phyloP scores from a whole-genome alignment of 2,329 filamentous ascomycete genomes.

The Pestalotiopsis sp. region DNA sequence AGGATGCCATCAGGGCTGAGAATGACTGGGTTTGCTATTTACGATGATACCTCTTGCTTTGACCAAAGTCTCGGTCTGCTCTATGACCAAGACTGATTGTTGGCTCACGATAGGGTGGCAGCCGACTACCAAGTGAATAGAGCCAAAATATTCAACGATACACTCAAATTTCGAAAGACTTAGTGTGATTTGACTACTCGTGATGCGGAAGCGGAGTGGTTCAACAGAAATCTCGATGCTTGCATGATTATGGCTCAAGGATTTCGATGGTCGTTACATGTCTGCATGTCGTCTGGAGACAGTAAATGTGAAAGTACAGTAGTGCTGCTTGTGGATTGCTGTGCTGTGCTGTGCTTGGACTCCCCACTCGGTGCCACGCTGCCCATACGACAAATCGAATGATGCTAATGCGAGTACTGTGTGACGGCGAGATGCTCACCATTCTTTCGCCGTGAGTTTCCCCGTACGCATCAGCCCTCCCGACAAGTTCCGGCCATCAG shows the following conservation, averaged over 20 bases:
- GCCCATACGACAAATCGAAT: background rate
- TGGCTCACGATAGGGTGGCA: background rate
- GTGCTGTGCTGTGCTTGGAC: background rate
- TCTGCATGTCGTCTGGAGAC: background rate
- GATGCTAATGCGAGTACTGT: background rate
- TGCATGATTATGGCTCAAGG: background rate
- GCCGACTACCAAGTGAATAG: background rate
- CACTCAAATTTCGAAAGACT: background rate
- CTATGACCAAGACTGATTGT: background rate
- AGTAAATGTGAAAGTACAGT: background rate
- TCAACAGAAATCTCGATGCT: background rate
- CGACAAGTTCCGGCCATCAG: background rate
- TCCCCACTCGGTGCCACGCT: background rate
- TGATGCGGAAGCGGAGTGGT: background rate
- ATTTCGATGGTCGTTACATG: background rate
- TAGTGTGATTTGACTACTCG: background rate
- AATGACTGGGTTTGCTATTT: constrained; percentile 3
- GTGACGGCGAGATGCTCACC: background rate
- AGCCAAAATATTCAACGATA: background rate
- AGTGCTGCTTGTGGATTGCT: background rate
- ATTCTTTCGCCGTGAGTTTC: background rate
- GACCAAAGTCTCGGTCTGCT: background rate
- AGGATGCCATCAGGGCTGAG: background rate
- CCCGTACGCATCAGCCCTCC: background rate
- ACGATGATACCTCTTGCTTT: constrained; percentile 14